Percentiles rank a stretch among this genome's conserved stretches.
Evolutionary conservation across 2,329 filamentous ascomycete species (phyloP).

Genomic region (Cordyceps cicadae): DNA sequence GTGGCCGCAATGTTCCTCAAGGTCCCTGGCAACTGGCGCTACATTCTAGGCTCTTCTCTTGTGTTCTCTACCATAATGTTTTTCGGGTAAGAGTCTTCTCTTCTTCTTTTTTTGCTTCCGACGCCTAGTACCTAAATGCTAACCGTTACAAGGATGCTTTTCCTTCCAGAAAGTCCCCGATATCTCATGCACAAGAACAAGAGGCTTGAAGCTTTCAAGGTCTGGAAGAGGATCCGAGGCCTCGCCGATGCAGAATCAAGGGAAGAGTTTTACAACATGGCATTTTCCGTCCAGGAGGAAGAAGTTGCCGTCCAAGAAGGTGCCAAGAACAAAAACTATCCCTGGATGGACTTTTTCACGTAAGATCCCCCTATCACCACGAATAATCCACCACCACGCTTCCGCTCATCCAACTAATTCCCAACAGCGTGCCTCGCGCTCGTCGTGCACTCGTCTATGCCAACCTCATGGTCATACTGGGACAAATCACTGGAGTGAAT

Average conservation of each 20-base stretch:
- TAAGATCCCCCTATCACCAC: conserved; percentile 12
- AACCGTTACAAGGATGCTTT: conserved; percentile 51
- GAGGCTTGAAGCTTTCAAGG: conserved; percentile 40
- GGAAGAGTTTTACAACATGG: conserved; percentile 67
- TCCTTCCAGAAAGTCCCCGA: conserved; percentile 61
- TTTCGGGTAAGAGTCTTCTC: conserved; percentile 25
- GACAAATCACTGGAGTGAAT: conserved; percentile 64
- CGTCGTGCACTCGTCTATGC: conserved; percentile 58
- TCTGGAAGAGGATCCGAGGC: conserved; percentile 67
- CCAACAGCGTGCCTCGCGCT: conserved; percentile 46
- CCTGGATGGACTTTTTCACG: conserved; percentile 69
- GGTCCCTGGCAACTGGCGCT: conserved; percentile 64
- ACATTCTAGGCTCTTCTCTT: conserved; percentile 64
- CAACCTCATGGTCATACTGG: conserved; percentile 61
- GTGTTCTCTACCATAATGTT: conserved; percentile 50
- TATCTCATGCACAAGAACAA: conserved; percentile 61
- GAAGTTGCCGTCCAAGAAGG: conserved; percentile 44
- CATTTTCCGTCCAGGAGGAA: conserved; percentile 50
- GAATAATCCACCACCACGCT: background rate
- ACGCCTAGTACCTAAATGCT: conserved; percentile 31
- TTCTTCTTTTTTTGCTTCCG: conserved; percentile 38
- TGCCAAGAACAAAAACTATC: conserved; percentile 46
- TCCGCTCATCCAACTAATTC: background rate
- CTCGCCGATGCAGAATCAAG: conserved; percentile 46
- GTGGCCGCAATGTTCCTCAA: conserved; percentile 64